Conservation (phyloP, 345 rosid species). For the Citrus medica region DNA sequence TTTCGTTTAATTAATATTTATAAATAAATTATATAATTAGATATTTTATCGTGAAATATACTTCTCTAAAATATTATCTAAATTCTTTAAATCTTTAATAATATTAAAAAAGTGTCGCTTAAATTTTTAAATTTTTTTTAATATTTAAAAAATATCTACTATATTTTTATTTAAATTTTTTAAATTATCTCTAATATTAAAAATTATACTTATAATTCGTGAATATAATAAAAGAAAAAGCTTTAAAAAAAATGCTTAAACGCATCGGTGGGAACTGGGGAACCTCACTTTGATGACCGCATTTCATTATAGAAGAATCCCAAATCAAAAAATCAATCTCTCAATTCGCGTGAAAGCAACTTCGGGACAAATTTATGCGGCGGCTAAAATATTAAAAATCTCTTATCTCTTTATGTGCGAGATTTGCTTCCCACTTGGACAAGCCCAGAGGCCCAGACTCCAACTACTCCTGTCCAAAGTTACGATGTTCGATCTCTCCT, state of each 20-base stretch:
- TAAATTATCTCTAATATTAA: accelerated
- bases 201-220: no score
- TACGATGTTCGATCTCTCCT: no score
- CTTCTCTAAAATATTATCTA: accelerated
- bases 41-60: accelerated
- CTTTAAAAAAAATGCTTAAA: no score
- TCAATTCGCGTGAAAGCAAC: not conserved
- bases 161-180: no score
- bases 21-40: no score
- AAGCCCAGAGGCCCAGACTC: no score
- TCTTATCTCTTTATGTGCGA: no score
- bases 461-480: no score
- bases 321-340: not conserved
- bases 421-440: no score
- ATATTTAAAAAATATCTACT: accelerated
- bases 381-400: not conserved
- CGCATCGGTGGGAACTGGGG: not conserved
- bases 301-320: not conserved
- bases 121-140: no score
- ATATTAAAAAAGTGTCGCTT: accelerated
- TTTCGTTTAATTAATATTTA: no score
- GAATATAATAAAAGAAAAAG: no score
- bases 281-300: not conserved
- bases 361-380: not conserved
- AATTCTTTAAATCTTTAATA: accelerated